Percentiles rank a stretch among this genome's conserved stretches.
phyloP scores from a whole-genome alignment of 306 rosid species.

The Citrullus mucosospermus region DNA sequence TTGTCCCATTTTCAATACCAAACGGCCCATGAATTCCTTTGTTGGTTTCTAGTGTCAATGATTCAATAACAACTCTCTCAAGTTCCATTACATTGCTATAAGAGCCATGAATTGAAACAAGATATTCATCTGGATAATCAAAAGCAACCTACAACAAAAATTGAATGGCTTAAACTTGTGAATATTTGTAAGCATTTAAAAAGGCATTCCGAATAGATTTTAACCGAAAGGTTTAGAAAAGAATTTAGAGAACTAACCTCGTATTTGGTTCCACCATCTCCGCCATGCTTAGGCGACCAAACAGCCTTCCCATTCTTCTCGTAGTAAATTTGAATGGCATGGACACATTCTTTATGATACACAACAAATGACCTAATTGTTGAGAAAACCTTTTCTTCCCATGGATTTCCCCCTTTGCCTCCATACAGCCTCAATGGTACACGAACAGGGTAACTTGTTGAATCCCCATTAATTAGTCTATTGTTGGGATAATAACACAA shows the following conservation, averaged over 20 bases:
- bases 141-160: neutral
- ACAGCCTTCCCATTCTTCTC: slow-evolving; percentile 6
- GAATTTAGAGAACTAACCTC: slow-evolving; percentile 5
- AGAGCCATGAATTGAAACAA: neutral
- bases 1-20: neutral
- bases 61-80: neutral
- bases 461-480: neutral
- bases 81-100: neutral
- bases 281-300: slow-evolving; percentile 22
- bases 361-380: slow-evolving; percentile 12
- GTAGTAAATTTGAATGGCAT: slow-evolving; percentile 16
- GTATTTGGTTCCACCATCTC: slow-evolving; percentile 22
- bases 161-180: too few species aligned
- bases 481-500: too few species aligned
- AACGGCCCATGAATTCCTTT: neutral
- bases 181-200: too few species aligned
- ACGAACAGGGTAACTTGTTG: neutral
- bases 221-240: too few species aligned
- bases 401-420: slow-evolving; percentile 11
- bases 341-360: slow-evolving; percentile 8
- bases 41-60: neutral
- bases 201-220: too few species aligned
- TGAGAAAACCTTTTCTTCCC: slow-evolving; percentile 22
- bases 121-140: neutral
- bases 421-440: slow-evolving; percentile 14